Percentiles rank a stretch among this genome's conserved stretches.
phyloP scores from a whole-genome alignment of 192 early-diverging fungal species.

The Dissophora globulifera region DNA sequence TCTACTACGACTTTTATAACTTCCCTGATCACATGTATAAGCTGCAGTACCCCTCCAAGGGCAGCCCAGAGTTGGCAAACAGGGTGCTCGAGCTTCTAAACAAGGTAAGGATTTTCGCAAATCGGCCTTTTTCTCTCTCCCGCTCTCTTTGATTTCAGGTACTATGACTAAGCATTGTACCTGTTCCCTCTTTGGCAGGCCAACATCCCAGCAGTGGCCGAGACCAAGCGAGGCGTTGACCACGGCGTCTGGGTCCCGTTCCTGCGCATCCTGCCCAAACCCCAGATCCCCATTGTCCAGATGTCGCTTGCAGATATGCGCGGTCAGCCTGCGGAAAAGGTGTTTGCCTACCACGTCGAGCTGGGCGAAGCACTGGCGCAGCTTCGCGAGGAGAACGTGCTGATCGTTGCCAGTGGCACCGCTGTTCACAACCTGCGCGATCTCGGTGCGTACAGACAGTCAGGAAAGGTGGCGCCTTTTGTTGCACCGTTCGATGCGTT shows the following conservation, averaged over 20 bases:
- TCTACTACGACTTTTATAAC: conserved; percentile 77
- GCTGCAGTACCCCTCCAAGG: conserved; percentile 66
- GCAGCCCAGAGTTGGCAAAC: conserved; percentile 61
- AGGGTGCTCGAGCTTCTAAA: conserved; percentile 62
- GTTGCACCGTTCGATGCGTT: conserved; percentile 68
- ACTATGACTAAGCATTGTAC: no score
- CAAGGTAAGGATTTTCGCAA: conserved; percentile 43
- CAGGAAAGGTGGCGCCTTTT: conserved; percentile 57
- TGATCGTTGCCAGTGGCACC: conserved; percentile 74
- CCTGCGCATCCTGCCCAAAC: conserved; percentile 66
- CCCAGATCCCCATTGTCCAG: conserved; percentile 72
- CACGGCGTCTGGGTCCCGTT: conserved; percentile 79
- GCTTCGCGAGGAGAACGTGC: conserved; percentile 65
- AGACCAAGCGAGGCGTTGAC: conserved; percentile 69
- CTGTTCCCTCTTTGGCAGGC: conserved; percentile 32
- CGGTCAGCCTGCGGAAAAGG: conserved; percentile 53
- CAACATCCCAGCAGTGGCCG: conserved; percentile 53
- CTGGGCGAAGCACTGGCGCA: conserved; percentile 61
- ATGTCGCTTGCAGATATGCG: conserved; percentile 64
- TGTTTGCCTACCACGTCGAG: conserved; percentile 62
- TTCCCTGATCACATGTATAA: conserved; percentile 70
- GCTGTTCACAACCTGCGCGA: conserved; percentile 75
- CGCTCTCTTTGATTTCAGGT: no score
- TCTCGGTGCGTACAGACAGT: conserved; percentile 41
- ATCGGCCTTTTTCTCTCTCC: no score